Base-by-base conservation (phyloP, 192 early-diverging fungal genomes). In the Phycomyces blakesleeanus region DNA sequence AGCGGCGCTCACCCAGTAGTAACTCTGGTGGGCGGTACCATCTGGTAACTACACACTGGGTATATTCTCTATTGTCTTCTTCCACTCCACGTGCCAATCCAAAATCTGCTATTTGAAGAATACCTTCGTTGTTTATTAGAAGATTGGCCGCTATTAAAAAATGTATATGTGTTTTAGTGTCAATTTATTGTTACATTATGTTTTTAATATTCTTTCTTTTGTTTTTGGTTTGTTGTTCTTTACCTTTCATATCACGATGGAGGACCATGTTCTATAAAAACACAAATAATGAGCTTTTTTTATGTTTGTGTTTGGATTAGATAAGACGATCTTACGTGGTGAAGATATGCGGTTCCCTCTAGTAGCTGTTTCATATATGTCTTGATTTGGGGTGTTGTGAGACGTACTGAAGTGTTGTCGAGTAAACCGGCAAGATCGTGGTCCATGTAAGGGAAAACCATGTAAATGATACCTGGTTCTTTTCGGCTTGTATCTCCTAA, bases 21-120 rank as follows among this genome's bases (percentile, higher is more conserved):
- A 99, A 77, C 79, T 99, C 97, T 6, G 97, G 97, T 42, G 97
- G 94, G 8, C 97, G 89, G 75, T 97, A 99, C 97, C 97, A 99
- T 39, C 96, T 75, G 21, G 91, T 92, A 0, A 98, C 93, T 1
- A 98, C 97, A 68, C 90, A 89, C 44, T 89, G 89, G 8, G 96
- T 98, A 63, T 91, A 85, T 61, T 83, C 76, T 56, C 82, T 78
- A 11, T 81, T 85, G 6, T 81, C 78, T 24, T 83, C 80, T 42
- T 82, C 85, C 59, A 90, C 83, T 1, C 87, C 71, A 42, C 97
- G 84, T 20, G 97, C 93, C 52, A 99, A 78, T 10, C 97, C 97
- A 79, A 98, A 99, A 81, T 99, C 97, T 15, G 90, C 97, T 49
- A 99, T 88, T 72, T 90, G 90, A 57, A 99, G 72, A 16, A 83